Conservation (phyloP, 2,329 filamentous ascomycete species). For the Hypocreales sp. region DNA sequence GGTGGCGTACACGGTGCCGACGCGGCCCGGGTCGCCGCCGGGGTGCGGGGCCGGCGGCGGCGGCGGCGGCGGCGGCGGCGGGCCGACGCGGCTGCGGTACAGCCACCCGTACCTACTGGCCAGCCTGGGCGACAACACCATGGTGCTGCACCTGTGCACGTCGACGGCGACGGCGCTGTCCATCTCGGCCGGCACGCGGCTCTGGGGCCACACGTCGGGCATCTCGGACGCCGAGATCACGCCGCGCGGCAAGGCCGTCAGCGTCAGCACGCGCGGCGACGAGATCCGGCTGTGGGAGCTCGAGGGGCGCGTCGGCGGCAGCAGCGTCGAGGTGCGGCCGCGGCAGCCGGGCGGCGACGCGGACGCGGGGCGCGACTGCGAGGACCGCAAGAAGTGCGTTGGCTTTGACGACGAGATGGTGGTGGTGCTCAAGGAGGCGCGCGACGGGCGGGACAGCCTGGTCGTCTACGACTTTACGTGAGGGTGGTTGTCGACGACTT, state of each 20-base stretch:
- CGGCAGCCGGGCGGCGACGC: conserved; percentile 11
- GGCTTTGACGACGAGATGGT: conserved; percentile 88
- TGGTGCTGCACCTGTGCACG: conserved; percentile 68
- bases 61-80: conserved; percentile 12
- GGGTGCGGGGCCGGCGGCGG: conserved; percentile 2
- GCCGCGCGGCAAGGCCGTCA: conserved; percentile 73
- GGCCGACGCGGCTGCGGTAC: conserved; percentile 52
- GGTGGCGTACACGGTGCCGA: conserved; percentile 19
- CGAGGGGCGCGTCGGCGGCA: conserved; percentile 48
- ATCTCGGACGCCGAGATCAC: conserved; percentile 78
- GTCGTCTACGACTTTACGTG: conserved; percentile 76
- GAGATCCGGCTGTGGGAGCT: conserved; percentile 82
- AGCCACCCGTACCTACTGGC: conserved; percentile 74
- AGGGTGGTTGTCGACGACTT: no score
- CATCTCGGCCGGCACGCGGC: conserved; percentile 56
- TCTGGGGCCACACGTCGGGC: conserved; percentile 87
- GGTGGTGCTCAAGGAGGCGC: conserved; percentile 63
- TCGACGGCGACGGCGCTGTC: conserved; percentile 51
- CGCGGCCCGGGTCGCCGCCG: conserved; percentile 3
- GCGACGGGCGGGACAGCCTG: conserved; percentile 53
- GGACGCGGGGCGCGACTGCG: conserved; percentile 15
- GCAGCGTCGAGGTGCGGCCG: conserved; percentile 37
- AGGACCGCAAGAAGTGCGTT: conserved; percentile 48
- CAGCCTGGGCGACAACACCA: conserved; percentile 74
- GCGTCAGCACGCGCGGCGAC: conserved; percentile 66